Conservation (phyloP, 805 yeast genomes). For the Saccharomycopsis fermentans region DNA sequence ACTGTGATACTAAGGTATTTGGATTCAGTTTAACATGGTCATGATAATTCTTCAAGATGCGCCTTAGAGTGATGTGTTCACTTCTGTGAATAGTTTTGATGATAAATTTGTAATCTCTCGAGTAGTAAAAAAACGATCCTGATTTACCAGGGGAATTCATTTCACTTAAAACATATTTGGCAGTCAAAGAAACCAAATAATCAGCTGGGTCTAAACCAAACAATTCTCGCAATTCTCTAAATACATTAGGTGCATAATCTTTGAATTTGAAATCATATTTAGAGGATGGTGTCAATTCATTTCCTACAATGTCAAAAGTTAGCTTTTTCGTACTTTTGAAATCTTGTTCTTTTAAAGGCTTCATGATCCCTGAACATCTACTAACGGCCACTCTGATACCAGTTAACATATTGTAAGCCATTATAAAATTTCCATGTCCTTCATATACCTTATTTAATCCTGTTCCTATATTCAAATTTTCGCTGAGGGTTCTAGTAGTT, state of each 20-base stretch:
- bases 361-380: slow-evolving; percentile 77
- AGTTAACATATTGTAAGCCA: slow-evolving; percentile 95
- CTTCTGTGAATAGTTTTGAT: slow-evolving; percentile 92
- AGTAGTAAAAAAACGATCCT: slow-evolving; percentile 92
- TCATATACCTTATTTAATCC: slow-evolving; percentile 52
- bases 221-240: slow-evolving; percentile 65
- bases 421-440: slow-evolving; percentile 86
- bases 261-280: slow-evolving; percentile 94
- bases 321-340: slow-evolving; percentile 66
- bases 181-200: slow-evolving; percentile 82
- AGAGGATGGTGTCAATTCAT: slow-evolving; percentile 84
- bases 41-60: slow-evolving; percentile 65
- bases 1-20: slow-evolving; percentile 84
- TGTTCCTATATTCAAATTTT: slow-evolving; percentile 2
- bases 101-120: slow-evolving; percentile 86
- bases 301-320: slow-evolving; percentile 80
- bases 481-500: slow-evolving; percentile 3
- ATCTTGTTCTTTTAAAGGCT: slow-evolving; percentile 59
- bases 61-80: slow-evolving; percentile 78
- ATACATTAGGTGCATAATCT: slow-evolving; percentile 92
- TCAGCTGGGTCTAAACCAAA: slow-evolving; percentile 95
- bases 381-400: slow-evolving; percentile 95
- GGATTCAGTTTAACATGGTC: slow-evolving; percentile 76
- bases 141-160: slow-evolving; percentile 94
- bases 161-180: slow-evolving; percentile 85